Evolutionary conservation across 2,329 filamentous ascomycete genomes (phyloP), one percentile per base, ranked within the genome.

Genomic region (Botryotinia calthae): DNA sequence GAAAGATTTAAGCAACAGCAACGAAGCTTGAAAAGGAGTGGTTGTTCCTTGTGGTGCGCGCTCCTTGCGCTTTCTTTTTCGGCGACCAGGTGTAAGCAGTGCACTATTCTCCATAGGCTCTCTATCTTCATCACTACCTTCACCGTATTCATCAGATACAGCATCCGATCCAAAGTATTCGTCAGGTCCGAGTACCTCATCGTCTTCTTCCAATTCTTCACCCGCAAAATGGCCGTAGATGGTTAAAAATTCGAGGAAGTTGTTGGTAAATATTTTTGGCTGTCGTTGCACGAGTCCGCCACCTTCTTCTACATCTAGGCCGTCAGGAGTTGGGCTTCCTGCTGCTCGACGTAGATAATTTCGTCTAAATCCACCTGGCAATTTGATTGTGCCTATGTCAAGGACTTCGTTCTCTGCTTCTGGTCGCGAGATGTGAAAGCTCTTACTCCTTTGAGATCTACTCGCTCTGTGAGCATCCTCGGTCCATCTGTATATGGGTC

Each of bases 201-300:
- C 96, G 78, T 98, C 96, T 82, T 99, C 96, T 81, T 98, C 95
- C 20, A 99, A 87, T 80, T 97, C 93, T 82, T 99, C 96, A 83
- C 96, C 96, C 2, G 96, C 96, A 81, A 99, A 99, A 83, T 99
- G 96, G 6, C 96, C 96, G 78, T 98, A 99, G 44, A 99, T 87
- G 12, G 93, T 95, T 68, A 99, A 82, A 79, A 99, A 99, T 81
- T 99, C 97, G 74, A 99, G 88, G 81, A 99, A 99, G 82, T 93
- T 99, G 76, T 88, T 94, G 0, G 96, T 98, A 73, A 97, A 90
- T 46, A 97, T 85, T 75, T 89, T 89, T 54, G 88, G 88, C 72
- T 86, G 62, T 44, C 72, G 65, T 37, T 66, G 82, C 80, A 76
- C 79, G 75, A 76, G 76, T 70, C 78, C 82, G 69, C 79, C 82